A percentile compares a stretch with the other conserved stretches of the same genome.
Evolutionary conservation across 345 rosid species (phyloP).

Genomic region (Dovyalis caffra): DNA sequence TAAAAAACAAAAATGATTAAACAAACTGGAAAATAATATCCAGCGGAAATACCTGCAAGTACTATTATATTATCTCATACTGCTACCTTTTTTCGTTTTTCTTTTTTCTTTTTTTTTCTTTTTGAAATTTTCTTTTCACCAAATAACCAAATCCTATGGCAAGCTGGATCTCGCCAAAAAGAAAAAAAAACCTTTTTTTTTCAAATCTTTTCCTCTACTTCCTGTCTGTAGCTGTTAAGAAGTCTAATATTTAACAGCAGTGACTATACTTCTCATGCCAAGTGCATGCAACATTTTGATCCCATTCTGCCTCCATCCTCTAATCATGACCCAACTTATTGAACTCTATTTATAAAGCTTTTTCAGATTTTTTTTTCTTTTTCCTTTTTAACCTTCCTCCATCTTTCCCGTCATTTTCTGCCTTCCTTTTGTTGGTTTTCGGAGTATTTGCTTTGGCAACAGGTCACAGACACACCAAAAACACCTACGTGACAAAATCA

Average conservation of each 20-base stretch:
- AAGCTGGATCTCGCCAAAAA: slow-evolving; percentile 11
- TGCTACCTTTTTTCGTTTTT: background rate
- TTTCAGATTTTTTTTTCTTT: background rate
- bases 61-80: background rate
- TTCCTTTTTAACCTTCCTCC: background rate
- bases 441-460: slow-evolving; percentile 3
- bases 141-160: slow-evolving; percentile 10
- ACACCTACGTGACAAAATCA: slow-evolving; percentile 12
- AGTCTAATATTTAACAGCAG: slow-evolving; percentile 57
- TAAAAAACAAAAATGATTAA: background rate
- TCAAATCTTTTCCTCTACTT: background rate
- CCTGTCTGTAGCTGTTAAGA: slow-evolving; percentile 42
- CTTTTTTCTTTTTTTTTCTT: background rate
- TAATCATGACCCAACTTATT: slow-evolving; percentile 39
- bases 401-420: background rate
- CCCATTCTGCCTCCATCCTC: slow-evolving; percentile 19
- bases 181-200: background rate
- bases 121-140: background rate
- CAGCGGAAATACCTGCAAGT: background rate
- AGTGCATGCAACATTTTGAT: slow-evolving; percentile 25
- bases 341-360: background rate
- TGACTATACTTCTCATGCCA: slow-evolving; percentile 33
- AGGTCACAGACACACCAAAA: slow-evolving; percentile 24
- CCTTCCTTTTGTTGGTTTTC: background rate
- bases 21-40: background rate